These are phyloP conservation scores for Cajanus cajan DNA, from an alignment of 306 rosid species.

Conservation along the genomic window DNA sequence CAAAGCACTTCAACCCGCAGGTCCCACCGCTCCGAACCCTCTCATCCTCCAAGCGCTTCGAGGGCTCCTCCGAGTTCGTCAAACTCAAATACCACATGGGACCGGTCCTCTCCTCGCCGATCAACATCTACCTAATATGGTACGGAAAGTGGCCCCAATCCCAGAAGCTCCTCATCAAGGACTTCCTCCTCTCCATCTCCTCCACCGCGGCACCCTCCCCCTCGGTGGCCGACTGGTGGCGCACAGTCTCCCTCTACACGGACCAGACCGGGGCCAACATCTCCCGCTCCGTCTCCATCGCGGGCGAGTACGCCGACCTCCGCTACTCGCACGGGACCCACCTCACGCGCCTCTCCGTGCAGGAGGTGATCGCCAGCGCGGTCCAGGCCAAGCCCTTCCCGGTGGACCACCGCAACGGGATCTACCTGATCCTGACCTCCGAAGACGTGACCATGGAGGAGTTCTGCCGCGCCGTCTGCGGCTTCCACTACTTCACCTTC, in stretches of 20 bases:
- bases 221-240: slow-evolving; percentile 88
- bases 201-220: slow-evolving; percentile 50
- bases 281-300: slow-evolving; percentile 62
- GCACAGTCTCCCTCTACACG: slow-evolving; percentile 72
- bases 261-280: slow-evolving; percentile 92
- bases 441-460: slow-evolving; percentile 76
- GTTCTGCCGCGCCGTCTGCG: slow-evolving; percentile 89
- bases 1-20: slow-evolving; percentile 53
- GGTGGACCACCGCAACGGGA: slow-evolving; percentile 78
- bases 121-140: slow-evolving; percentile 85
- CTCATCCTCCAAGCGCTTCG: slow-evolving; percentile 66
- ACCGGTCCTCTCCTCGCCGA: slow-evolving; percentile 76
- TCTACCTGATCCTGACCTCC: slow-evolving; percentile 71
- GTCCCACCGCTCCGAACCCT: slow-evolving; percentile 51
- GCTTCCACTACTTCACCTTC: slow-evolving; percentile 91
- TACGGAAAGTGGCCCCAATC: slow-evolving; percentile 73
- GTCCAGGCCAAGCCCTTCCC: slow-evolving; percentile 68
- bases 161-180: slow-evolving; percentile 59
- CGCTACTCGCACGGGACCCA: slow-evolving; percentile 59
- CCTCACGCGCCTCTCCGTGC: slow-evolving; percentile 74
- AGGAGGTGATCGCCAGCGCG: slow-evolving; percentile 69
- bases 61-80: slow-evolving; percentile 80
- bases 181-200: slow-evolving; percentile 70
- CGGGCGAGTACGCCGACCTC: slow-evolving; percentile 62
- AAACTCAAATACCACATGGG: slow-evolving; percentile 93